These are phyloP conservation scores for Inga leiocalycina DNA, from an alignment of 306 rosid species.

Conservation along the genomic window DNA sequence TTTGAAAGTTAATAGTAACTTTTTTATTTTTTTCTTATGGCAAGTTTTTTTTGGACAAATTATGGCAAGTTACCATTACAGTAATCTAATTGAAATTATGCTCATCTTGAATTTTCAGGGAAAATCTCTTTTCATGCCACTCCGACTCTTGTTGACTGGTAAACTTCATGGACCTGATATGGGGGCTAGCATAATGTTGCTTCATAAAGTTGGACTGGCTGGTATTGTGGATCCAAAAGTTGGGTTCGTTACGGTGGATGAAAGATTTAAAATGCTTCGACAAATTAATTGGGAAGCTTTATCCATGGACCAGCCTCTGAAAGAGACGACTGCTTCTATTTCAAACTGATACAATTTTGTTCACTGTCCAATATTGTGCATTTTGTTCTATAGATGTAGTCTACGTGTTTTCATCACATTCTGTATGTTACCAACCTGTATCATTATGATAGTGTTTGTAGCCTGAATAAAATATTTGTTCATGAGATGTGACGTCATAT, in stretches of 20 bases:
- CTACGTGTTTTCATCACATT: neutral
- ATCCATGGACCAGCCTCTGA: slow-evolving; percentile 47
- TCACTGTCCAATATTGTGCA: neutral
- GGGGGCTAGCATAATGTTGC: slow-evolving; percentile 61
- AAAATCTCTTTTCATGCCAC: slow-evolving; percentile 94
- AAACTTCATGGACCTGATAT: slow-evolving; percentile 93
- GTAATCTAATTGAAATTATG: slow-evolving; percentile 11
- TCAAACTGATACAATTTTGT: slow-evolving; percentile 35
- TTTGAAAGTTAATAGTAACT: neutral
- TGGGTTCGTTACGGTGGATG: slow-evolving; percentile 63
- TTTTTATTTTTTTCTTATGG: neutral
- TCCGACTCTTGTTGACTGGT: slow-evolving; percentile 74
- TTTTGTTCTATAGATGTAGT: neutral
- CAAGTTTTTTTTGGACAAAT: no score
- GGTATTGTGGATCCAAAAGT: slow-evolving; percentile 58
- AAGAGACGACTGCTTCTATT: slow-evolving; percentile 40
- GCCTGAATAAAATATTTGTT: no score
- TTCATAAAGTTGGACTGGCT: slow-evolving; percentile 53
- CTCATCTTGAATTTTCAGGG: slow-evolving; percentile 53
- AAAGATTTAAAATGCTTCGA: slow-evolving; percentile 62
- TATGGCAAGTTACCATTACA: neutral
- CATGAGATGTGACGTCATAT: no score
- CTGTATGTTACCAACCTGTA: neutral
- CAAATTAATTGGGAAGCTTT: slow-evolving; percentile 76
- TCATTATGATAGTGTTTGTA: neutral